A percentile compares a stretch with the other conserved stretches of the same genome.
Conservation (phyloP, 2,329 filamentous ascomycete genomes). For the Boeremia lycopersici region DNA sequence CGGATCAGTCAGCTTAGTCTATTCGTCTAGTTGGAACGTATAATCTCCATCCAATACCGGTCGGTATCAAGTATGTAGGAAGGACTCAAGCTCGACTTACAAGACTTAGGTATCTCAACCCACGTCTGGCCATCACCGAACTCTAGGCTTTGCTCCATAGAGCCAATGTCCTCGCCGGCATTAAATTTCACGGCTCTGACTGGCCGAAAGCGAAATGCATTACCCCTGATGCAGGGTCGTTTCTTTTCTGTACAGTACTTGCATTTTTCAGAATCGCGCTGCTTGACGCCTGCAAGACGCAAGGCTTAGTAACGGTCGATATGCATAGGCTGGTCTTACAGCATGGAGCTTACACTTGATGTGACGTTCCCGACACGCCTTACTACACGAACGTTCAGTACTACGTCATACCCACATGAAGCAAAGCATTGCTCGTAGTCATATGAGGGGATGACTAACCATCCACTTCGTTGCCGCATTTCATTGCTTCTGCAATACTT, state of each 20-base stretch:
- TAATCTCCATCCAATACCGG: not conserved
- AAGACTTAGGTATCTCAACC: constrained; percentile 33
- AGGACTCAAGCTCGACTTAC: constrained; percentile 17
- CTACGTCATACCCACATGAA: constrained; percentile 9
- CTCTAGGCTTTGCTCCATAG: constrained; percentile 36
- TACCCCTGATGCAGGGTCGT: constrained; percentile 34
- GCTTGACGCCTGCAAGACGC: constrained; percentile 30
- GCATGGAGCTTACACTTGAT: constrained; percentile 34
- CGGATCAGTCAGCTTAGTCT: constrained; percentile 3
- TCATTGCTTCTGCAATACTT: constrained; percentile 4
- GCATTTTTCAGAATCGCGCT: constrained; percentile 37
- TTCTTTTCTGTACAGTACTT: constrained; percentile 41
- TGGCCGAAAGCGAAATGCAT: constrained; percentile 39
- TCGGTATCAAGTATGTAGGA: not conserved
- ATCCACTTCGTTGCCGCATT: constrained; percentile 40
- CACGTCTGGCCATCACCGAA: constrained; percentile 35
- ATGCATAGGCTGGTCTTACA: constrained; percentile 1
- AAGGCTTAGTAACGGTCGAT: constrained; percentile 16
- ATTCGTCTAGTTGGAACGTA: not conserved
- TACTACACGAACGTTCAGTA: constrained; percentile 27
- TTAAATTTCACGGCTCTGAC: constrained; percentile 42
- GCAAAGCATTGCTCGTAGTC: not conserved
- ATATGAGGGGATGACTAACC: constrained; percentile 23
- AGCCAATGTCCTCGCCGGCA: constrained; percentile 39
- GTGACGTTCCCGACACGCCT: constrained; percentile 40